Evolutionary conservation across 352 stramenopile genomes (phyloP).

Genomic region (Globisporangium canariense): DNA sequence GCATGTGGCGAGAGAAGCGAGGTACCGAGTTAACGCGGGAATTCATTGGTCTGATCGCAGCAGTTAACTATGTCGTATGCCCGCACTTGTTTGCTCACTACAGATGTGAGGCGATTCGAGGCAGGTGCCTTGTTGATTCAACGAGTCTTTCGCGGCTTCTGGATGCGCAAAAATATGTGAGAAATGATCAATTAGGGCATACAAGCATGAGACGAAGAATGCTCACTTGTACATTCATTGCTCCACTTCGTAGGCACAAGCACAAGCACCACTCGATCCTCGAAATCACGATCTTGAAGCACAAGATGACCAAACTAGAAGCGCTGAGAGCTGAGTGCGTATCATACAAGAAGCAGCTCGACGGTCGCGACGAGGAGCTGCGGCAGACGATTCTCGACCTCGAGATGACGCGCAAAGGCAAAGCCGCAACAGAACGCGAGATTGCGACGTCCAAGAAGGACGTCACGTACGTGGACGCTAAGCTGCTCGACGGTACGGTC

Average conservation of each 20-base stretch:
- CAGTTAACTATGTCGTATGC: neutral
- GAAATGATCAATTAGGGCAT: neutral
- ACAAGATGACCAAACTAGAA: slow-evolving; percentile 24
- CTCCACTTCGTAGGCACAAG: neutral
- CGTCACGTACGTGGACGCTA: slow-evolving; percentile 22
- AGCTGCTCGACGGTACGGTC: slow-evolving; percentile 23
- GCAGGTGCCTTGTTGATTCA: slow-evolving; percentile 37
- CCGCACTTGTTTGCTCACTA: neutral
- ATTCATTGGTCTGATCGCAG: no score
- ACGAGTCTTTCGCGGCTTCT: slow-evolving; percentile 39
- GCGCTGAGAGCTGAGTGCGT: slow-evolving; percentile 18
- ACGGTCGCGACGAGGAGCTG: slow-evolving; percentile 16
- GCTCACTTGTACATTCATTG: neutral
- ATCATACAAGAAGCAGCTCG: slow-evolving; percentile 24
- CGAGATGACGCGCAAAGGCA: slow-evolving; percentile 13
- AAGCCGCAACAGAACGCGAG: slow-evolving; percentile 16
- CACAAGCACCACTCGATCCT: slow-evolving; percentile 12
- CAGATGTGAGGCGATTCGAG: slow-evolving; percentile 28
- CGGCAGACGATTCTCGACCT: slow-evolving; percentile 21
- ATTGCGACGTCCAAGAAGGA: slow-evolving; percentile 3
- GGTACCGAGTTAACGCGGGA: slow-evolving; percentile 7
- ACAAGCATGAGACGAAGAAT: no score
- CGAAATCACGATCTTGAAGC: slow-evolving; percentile 10
- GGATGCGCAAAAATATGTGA: slow-evolving; percentile 26
- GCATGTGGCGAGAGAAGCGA: slow-evolving; percentile 27